Conservation (phyloP, 257 asterid species). For the Lantana camara region DNA sequence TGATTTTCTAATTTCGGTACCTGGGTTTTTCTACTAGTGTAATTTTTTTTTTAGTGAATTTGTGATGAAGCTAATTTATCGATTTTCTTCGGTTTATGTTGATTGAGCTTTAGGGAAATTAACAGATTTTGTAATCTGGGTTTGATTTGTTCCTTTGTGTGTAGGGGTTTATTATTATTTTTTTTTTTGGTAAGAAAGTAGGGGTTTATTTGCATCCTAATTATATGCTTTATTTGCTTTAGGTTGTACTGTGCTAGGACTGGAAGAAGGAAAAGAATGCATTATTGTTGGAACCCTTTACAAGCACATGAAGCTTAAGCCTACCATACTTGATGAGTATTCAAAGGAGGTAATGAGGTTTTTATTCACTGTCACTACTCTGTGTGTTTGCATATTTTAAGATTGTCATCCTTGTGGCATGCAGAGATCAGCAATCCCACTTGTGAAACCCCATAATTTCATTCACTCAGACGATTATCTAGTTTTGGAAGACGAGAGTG, state of each 20-base stretch:
- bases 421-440: conserved; percentile 80
- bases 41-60: background rate
- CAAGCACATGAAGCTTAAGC: conserved; percentile 97
- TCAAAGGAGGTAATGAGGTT: conserved; percentile 77
- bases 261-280: conserved; percentile 85
- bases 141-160: background rate
- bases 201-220: conserved; percentile 5
- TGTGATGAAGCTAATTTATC: background rate
- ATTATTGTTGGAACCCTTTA: conserved; percentile 85
- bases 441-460: conserved; percentile 75
- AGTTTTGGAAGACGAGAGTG: conserved; percentile 93
- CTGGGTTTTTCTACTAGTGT: background rate
- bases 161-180: conserved; percentile 22
- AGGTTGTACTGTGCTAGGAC: conserved; percentile 87
- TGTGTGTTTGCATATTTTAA: background rate
- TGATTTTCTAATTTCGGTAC: no score
- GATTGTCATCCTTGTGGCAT: conserved; percentile 24
- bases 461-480: conserved; percentile 74
- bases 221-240: conserved; percentile 25
- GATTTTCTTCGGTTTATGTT: conserved; percentile 11
- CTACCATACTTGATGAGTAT: conserved; percentile 86
- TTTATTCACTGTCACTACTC: conserved; percentile 9
- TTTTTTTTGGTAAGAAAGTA: no score
- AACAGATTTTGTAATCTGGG: background rate
- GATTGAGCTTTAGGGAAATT: background rate